Conservation (phyloP, 768 basidiomycete species). For the Inosperma sp. region DNA sequence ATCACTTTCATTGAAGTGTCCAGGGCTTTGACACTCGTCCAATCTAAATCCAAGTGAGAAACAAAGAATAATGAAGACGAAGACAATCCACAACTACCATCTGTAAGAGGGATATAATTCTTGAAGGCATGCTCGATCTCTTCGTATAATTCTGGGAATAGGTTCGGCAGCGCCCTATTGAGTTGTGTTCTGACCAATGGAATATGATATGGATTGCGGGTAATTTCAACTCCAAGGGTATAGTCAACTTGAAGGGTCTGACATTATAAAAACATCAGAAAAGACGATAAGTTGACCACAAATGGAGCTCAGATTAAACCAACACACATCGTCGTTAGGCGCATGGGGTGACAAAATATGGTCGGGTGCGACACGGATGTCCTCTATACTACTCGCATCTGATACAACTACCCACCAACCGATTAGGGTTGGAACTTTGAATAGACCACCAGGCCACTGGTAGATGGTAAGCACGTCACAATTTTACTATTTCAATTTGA, state of each 20-base stretch:
- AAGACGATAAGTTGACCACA: background rate
- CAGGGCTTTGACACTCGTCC: background rate
- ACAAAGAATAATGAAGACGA: background rate
- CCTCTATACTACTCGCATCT: slow-evolving; percentile 30
- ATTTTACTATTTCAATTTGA: background rate
- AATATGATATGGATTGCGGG: slow-evolving; percentile 30
- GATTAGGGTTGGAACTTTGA: slow-evolving; percentile 11
- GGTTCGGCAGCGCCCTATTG: slow-evolving; percentile 32
- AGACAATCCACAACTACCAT: slow-evolving; percentile 21
- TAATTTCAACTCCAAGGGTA: slow-evolving; percentile 28
- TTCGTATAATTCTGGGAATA: slow-evolving; percentile 39
- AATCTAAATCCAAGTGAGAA: background rate
- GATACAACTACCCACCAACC: slow-evolving; percentile 41
- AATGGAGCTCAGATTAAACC: background rate
- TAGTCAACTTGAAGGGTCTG: slow-evolving; percentile 34
- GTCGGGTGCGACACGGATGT: slow-evolving; percentile 37
- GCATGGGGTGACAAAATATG: slow-evolving; percentile 32
- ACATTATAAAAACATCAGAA: slow-evolving; percentile 24
- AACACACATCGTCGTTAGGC: slow-evolving; percentile 30
- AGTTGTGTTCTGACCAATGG: slow-evolving; percentile 29
- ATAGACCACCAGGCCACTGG: slow-evolving; percentile 14
- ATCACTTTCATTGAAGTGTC: background rate
- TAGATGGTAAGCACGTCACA: background rate
- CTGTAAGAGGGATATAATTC: background rate
- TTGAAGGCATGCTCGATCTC: slow-evolving; percentile 40